Base-by-base conservation (phyloP, 345 rosid genomes). In the Laguncularia racemosa region DNA sequence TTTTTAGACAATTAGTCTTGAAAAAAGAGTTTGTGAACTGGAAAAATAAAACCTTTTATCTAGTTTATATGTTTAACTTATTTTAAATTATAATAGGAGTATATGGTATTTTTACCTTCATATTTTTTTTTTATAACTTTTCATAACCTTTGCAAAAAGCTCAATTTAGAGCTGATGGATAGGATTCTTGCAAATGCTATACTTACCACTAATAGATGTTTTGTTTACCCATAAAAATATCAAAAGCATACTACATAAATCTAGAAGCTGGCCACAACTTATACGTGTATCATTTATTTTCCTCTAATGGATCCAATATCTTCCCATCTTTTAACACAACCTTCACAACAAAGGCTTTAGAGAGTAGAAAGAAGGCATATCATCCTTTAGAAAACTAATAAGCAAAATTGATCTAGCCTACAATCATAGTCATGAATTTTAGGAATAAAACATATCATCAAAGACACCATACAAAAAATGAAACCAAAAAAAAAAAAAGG, bases 291-390 rank as follows among this genome's bases (percentile, higher is more conserved):
- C 96, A 89, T 67, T 62, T 87, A 69, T 84, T 82, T 67, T 87
- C 99, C 67, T 89, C 96, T 46, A 86, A 63, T 20, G 73, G 59
- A 74, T 70, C 74, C 33, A 81, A 88, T 72, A 85, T 93, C 89
- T 80, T 87, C 61, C 91, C 97, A 60, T 87, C 81, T 73, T 81
- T 89, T 71, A 73, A 67, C 49, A 89, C 95, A 20, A 88, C 86
- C 81, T 71, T 93, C 68, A 85, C 77, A 53, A 93, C 97, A 63
- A 97, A 93, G 57, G 89, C 99, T 93, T 75, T 73, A 62, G 46
- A 40, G 45, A 73, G 64, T 43, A 65, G 56, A 46, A 63, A 55
- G 53, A 56, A 17, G 56, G 28, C 20, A 23, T 23, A 17, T n/a
- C 50, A 45, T 16, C 13, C 17, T 38, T 3, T n/a, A 19, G 12